Evolutionary conservation across 176 grass and related monocot species (phyloP), one percentile per base, ranked within the genome.

Genomic region (Bromus sterilis): DNA sequence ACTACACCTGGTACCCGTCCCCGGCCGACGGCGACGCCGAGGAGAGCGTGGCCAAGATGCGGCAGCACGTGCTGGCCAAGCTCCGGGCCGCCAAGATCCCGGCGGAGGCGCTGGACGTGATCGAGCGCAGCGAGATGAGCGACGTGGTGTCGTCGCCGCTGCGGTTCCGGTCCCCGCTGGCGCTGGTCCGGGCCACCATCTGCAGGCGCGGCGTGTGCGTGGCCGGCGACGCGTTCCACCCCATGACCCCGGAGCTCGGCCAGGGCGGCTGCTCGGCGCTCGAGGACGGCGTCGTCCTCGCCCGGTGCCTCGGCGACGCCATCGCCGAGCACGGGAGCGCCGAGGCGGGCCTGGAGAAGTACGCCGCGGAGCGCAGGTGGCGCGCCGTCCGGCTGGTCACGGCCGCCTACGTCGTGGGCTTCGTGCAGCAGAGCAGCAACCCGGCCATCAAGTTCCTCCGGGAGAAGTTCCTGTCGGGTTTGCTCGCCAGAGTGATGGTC

Each of bases 211-310:
- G 89, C 66, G 77, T 89, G 16, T 95, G 91, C 78, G 93, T 95
- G 10, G 84, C 87, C 4, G 93, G 93, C 6, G 96, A 98, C 67
- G 93, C 93, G 25, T 55, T 95, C 21, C 96, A 95, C 86, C 86
- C 93, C n/a, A 98, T 91, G 96, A 95, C 86, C 7, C 90, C 96
- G 0, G 93, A 98, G 31, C 59, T 98, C 81, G 92, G 92, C 0
- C 92, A 98, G 86, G 90, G 95, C 37, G 90, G 76, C 9, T 91
- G 92, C 82, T 43, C 80, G 3, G 86, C 86, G 66, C 83, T 98
- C 21, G 92, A 98, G 88, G 92, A 95, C 29, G 80, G 90, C 66
- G 80, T 95, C 55, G 85, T 93, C 57, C 66, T 98, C 5, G 88
- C 95, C n/a, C 80, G 78, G 31, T 91, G 84, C 87, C 76, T 98